phyloP scores from a whole-genome alignment of 192 early-diverging fungal genomes.

The Dissophora ornata region DNA sequence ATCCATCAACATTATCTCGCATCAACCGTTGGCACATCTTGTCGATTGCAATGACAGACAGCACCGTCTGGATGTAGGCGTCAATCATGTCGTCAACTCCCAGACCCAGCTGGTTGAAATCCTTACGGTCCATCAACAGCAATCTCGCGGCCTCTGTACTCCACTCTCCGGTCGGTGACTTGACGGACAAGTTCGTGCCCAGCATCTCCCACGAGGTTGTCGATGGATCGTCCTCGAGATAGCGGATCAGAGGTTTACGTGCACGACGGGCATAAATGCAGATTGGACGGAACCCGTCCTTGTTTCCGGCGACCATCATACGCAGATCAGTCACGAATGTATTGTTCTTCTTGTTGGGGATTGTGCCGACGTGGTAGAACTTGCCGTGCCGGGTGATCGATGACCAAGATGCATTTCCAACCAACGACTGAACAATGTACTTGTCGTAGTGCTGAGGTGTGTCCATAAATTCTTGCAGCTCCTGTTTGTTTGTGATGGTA shows the following conservation, averaged over 20 bases:
- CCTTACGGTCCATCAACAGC: slow-evolving; percentile 91
- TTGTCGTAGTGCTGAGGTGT: slow-evolving; percentile 88
- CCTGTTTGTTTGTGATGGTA: slow-evolving; percentile 83
- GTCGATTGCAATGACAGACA: slow-evolving; percentile 88
- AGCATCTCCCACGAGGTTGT: slow-evolving; percentile 91
- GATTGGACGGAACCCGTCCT: slow-evolving; percentile 82
- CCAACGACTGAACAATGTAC: slow-evolving; percentile 90
- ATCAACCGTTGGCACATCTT: slow-evolving; percentile 74
- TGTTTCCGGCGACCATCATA: slow-evolving; percentile 86
- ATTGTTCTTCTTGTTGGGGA: slow-evolving; percentile 91
- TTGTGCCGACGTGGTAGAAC: slow-evolving; percentile 91
- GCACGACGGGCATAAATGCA: slow-evolving; percentile 86
- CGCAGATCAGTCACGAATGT: slow-evolving; percentile 86
- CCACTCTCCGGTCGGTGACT: slow-evolving; percentile 79
- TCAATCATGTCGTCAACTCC: slow-evolving; percentile 91
- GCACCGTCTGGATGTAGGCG: slow-evolving; percentile 88
- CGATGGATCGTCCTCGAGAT: slow-evolving; percentile 37
- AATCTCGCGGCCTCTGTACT: slow-evolving; percentile 85
- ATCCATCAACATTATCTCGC: slow-evolving; percentile 47
- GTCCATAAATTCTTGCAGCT: slow-evolving; percentile 80
- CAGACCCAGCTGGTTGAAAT: slow-evolving; percentile 87
- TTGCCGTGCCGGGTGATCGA: slow-evolving; percentile 77
- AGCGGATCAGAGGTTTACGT: slow-evolving; percentile 71
- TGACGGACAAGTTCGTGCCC: slow-evolving; percentile 88
- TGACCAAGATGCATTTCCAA: slow-evolving; percentile 89